Percentiles rank a stretch among this genome's conserved stretches.
These are phyloP conservation scores for Naematelia encephala DNA, from an alignment of 768 basidiomycete genomes.

Conservation along the genomic window DNA sequence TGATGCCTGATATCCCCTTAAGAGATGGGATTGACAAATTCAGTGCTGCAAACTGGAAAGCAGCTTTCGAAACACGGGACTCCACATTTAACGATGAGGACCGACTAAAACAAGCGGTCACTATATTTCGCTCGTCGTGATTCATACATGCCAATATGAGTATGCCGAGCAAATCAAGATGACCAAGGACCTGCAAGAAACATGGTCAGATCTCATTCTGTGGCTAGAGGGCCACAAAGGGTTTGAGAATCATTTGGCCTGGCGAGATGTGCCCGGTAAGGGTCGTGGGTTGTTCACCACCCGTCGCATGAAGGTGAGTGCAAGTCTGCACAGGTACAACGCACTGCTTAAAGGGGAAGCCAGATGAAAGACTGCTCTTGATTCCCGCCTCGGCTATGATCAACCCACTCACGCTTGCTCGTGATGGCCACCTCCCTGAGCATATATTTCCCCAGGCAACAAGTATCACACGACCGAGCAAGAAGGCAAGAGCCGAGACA, in stretches of 20 bases:
- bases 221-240: slow-evolving; percentile 61
- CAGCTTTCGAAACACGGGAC: background rate
- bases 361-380: slow-evolving; percentile 62
- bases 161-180: background rate
- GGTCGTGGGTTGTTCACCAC: slow-evolving; percentile 69
- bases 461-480: background rate
- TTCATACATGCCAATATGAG: background rate
- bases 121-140: background rate
- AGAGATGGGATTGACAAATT: too few species aligned
- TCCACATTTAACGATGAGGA: background rate
- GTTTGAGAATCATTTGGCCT: slow-evolving; percentile 52
- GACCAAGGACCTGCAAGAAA: slow-evolving; percentile 1
- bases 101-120: too few species aligned
- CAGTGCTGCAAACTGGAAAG: too few species aligned
- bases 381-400: slow-evolving; percentile 69
- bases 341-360: slow-evolving; percentile 41
- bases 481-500: background rate
- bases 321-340: background rate
- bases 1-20: too few species aligned
- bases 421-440: slow-evolving; percentile 49
- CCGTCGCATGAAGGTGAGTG: slow-evolving; percentile 54
- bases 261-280: slow-evolving; percentile 58
- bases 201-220: slow-evolving; percentile 57
- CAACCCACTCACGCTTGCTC: slow-evolving; percentile 65
- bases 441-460: slow-evolving; percentile 22